These are phyloP conservation scores for Bacidia rubella DNA, from an alignment of 495 filamentous ascomycete genomes.

Conservation along the genomic window DNA sequence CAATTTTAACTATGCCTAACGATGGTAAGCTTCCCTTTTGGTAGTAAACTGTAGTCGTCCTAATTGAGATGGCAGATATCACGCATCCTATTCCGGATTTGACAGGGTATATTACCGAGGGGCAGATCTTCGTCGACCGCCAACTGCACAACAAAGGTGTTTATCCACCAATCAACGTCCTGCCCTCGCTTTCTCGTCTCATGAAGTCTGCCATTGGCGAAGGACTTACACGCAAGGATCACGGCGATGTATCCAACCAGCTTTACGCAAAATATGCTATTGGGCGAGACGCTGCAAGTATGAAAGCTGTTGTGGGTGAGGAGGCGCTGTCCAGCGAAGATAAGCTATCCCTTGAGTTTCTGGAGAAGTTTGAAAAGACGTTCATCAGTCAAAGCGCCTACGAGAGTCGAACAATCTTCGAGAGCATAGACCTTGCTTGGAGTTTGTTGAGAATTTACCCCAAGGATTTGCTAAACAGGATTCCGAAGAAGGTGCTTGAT, in stretches of 20 bases:
- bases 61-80: conserved; percentile 51
- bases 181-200: conserved; percentile 94
- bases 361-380: conserved; percentile 90
- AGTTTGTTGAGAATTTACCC: conserved; percentile 90
- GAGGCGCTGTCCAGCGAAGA: conserved; percentile 92
- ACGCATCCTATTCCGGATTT: conserved; percentile 98
- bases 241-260: conserved; percentile 97
- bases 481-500: conserved; percentile 83
- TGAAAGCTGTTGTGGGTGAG: conserved; percentile 99
- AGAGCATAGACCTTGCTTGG: conserved; percentile 93
- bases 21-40: conserved; percentile 44
- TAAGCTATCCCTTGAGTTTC: conserved; percentile 93
- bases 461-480: conserved; percentile 93
- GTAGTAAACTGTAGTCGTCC: background rate
- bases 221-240: conserved; percentile 86
- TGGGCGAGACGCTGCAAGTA: conserved; percentile 87
- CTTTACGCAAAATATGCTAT: conserved; percentile 99
- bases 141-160: conserved; percentile 90
- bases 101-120: conserved; percentile 97
- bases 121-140: conserved; percentile 96
- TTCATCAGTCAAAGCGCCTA: conserved; percentile 92
- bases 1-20: conserved; percentile 98
- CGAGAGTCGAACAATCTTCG: conserved; percentile 76
- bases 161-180: conserved; percentile 97
- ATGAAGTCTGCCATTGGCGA: conserved; percentile 99